Evolutionary conservation across 2,329 filamentous ascomycete species (phyloP).

Genomic region (Berkeleyomyces rouxiae): DNA sequence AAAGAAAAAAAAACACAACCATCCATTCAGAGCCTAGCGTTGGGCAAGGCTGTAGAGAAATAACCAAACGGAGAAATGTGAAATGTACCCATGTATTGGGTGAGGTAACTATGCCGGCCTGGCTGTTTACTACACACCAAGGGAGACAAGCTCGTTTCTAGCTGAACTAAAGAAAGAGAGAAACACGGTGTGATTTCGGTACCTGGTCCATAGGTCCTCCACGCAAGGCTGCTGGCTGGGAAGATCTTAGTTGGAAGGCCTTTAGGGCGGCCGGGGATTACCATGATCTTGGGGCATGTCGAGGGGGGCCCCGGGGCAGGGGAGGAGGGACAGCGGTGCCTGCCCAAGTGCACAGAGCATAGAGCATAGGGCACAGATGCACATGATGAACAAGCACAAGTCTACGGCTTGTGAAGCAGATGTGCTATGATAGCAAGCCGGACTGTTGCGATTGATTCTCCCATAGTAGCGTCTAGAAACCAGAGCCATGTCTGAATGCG

Average conservation of each 20-base stretch:
- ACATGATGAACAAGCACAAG: too few relatives aligned
- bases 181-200: not conserved
- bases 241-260: not conserved
- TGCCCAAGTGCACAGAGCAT: too few relatives aligned
- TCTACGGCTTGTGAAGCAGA: too few relatives aligned
- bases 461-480: too few relatives aligned
- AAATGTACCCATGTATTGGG: too few relatives aligned
- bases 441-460: too few relatives aligned
- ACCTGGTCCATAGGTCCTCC: not conserved
- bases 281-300: conserved; percentile 9
- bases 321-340: not conserved
- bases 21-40: not conserved
- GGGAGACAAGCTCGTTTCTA: not conserved
- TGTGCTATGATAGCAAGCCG: too few relatives aligned
- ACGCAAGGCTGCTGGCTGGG: not conserved
- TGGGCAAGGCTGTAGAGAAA: not conserved
- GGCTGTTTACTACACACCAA: too few relatives aligned
- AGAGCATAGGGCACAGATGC: too few relatives aligned
- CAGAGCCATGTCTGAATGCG: too few relatives aligned
- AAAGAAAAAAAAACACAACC: not conserved
- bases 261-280: conserved; percentile 5
- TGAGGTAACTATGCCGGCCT: too few relatives aligned
- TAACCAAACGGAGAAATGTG: not conserved
- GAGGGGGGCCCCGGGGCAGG: not conserved
- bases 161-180: not conserved